Conservation (phyloP, 2,329 filamentous ascomycete species). For the Davidsoniella australis region DNA sequence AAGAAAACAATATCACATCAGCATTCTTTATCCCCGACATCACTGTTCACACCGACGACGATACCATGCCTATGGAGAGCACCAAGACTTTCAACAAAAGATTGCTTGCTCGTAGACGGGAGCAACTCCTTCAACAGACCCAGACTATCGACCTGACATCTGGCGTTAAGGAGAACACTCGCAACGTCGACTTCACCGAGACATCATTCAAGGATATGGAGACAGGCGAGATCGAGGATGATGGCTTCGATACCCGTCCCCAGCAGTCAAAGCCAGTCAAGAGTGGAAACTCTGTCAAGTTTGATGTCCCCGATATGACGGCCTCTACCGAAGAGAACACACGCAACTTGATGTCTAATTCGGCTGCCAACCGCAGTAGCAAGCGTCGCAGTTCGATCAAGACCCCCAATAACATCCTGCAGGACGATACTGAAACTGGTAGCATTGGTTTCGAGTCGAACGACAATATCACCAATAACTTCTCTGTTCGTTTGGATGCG, state of each 20-base stretch:
- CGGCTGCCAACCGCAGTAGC: conserved; percentile 24
- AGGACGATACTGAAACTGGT: conserved; percentile 14
- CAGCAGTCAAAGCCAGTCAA: conserved; percentile 4
- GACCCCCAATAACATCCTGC: not conserved
- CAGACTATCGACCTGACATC: conserved; percentile 88
- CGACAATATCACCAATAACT: conserved; percentile 15
- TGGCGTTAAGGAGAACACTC: conserved; percentile 36
- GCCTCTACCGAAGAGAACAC: conserved; percentile 16
- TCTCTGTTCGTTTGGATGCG: conserved; percentile 13
- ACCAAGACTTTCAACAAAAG: conserved; percentile 22
- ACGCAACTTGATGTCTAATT: not conserved
- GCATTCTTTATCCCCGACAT: conserved; percentile 42
- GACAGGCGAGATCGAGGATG: conserved; percentile 13
- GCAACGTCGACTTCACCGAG: conserved; percentile 18
- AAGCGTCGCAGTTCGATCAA: conserved; percentile 22
- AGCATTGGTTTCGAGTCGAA: conserved; percentile 15
- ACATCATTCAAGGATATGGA: conserved; percentile 15
- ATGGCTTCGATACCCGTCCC: conserved; percentile 5
- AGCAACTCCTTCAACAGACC: conserved; percentile 55
- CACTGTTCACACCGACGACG: conserved; percentile 30
- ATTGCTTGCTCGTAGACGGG: conserved; percentile 21
- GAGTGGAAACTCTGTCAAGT: conserved; percentile 15
- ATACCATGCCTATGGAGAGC: conserved; percentile 21
- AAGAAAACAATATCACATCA: conserved; percentile 39
- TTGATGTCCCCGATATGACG: conserved; percentile 24